Evolutionary conservation across 1,284 basidiomycete genomes (phyloP).

Genomic region (Papiliotrema flavescens): DNA sequence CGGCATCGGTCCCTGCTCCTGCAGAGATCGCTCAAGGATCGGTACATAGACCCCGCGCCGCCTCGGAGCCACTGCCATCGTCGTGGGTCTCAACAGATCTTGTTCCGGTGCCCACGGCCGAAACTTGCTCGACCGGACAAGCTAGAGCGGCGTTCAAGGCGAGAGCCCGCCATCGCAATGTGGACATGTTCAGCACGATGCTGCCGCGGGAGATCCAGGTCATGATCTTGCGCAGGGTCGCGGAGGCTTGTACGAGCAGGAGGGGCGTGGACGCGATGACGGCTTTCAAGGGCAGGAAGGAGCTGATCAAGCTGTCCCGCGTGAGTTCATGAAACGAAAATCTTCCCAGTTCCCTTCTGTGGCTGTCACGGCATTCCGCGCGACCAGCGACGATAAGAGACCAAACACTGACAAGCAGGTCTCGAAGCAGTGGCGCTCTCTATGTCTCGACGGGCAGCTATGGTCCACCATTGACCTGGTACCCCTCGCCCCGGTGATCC

Average conservation of each 20-base stretch:
- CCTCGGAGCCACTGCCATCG: too few species aligned
- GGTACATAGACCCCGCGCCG: too few species aligned
- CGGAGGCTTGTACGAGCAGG: constrained; percentile 56
- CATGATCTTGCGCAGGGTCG: constrained; percentile 54
- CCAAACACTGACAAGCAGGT: constrained; percentile 55
- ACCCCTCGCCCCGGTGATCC: constrained; percentile 55
- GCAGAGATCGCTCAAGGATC: too few species aligned
- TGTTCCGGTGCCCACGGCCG: too few species aligned
- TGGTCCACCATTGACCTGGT: constrained; percentile 67
- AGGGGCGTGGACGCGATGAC: constrained; percentile 62
- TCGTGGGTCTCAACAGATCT: too few species aligned
- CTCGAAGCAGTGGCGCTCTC: constrained; percentile 69
- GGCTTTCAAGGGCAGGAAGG: constrained; percentile 64
- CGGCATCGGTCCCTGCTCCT: too few species aligned
- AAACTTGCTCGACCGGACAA: too few species aligned
- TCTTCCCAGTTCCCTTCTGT: too few species aligned
- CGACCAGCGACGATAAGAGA: too few species aligned
- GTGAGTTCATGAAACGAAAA: constrained; percentile 54
- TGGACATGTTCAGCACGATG: constrained; percentile 45
- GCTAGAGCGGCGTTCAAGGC: too few species aligned
- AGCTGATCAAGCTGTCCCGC: constrained; percentile 72
- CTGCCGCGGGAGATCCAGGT: constrained; percentile 73
- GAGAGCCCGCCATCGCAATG: too few species aligned
- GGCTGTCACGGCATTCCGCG: too few species aligned
- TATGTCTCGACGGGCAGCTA: constrained; percentile 84